phyloP scores from a whole-genome alignment of 805 yeast genomes.

The Cyberlindnera meyerae region DNA sequence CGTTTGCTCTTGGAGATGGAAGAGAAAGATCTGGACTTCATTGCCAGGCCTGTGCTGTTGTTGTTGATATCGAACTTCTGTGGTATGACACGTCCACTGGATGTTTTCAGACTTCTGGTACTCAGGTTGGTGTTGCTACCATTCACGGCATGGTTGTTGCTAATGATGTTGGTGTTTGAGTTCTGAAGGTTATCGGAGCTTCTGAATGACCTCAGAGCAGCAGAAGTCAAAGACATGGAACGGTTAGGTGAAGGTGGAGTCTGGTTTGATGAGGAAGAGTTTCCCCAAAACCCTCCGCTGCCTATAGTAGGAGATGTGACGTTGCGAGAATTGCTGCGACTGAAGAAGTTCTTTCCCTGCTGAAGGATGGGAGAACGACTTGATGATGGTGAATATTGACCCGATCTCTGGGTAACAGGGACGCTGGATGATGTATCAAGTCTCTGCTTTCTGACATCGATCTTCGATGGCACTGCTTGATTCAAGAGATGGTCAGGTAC shows the following conservation, averaged over 20 bases:
- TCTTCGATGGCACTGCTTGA: not conserved
- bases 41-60: conserved; percentile 29
- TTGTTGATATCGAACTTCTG: conserved; percentile 38
- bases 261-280: conserved; percentile 1
- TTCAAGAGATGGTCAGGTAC: conserved; percentile 6
- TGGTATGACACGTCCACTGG: conserved; percentile 41
- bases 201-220: conserved; percentile 30
- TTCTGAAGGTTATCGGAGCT: conserved; percentile 22
- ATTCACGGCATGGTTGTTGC: no score
- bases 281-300: conserved; percentile 10
- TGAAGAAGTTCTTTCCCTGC: conserved; percentile 33
- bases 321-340: conserved; percentile 23
- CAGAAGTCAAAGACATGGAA: conserved; percentile 31
- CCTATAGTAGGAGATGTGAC: conserved; percentile 21
- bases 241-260: conserved; percentile 26
- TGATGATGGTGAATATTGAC: conserved; percentile 15
- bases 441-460: conserved; percentile 3
- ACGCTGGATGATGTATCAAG: conserved; percentile 12
- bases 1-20: conserved; percentile 29
- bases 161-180: not conserved
- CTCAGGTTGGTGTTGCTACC: no score
- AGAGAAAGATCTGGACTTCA: conserved; percentile 43
- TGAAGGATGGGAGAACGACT: conserved; percentile 33
- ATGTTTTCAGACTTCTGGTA: conserved; percentile 28
- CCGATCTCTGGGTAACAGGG: conserved; percentile 7